These are phyloP conservation scores for Aspergillus ellipticus DNA, from an alignment of 495 filamentous ascomycete genomes.

Conservation along the genomic window DNA sequence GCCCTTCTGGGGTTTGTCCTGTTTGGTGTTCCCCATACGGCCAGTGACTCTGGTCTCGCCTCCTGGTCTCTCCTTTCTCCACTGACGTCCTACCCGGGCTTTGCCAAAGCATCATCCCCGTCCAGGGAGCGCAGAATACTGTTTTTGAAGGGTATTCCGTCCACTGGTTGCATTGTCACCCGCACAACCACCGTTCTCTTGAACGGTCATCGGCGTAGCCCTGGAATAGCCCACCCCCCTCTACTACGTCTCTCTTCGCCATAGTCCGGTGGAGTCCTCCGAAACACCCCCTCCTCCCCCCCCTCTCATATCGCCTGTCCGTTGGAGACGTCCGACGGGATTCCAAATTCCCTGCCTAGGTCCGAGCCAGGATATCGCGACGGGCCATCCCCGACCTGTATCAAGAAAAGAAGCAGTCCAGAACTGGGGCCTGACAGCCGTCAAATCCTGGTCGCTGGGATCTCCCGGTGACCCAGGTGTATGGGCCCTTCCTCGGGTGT, in stretches of 20 bases:
- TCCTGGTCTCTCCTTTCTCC: not conserved
- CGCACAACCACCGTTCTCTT: not conserved
- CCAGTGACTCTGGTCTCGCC: not conserved
- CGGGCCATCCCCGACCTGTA: slow-evolving; percentile 4
- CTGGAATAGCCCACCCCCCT: not conserved
- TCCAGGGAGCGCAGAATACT: not conserved
- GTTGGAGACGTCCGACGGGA: slow-evolving; percentile 15
- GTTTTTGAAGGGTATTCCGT: not conserved
- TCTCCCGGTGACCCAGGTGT: slow-evolving; percentile 28
- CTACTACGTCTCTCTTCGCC: slow-evolving; percentile 5
- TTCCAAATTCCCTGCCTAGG: slow-evolving; percentile 15
- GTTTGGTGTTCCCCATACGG: not conserved
- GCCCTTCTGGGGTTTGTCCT: not conserved
- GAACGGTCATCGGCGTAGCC: not conserved
- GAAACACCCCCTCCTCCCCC: not conserved
- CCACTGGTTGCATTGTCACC: not conserved
- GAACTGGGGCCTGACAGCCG: slow-evolving; percentile 33
- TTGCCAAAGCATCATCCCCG: not conserved
- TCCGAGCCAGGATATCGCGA: not conserved
- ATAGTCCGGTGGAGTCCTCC: slow-evolving; percentile 5
- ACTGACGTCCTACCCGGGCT: slow-evolving; percentile 1
- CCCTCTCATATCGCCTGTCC: slow-evolving; percentile 3
- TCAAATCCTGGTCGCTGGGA: slow-evolving; percentile 36
- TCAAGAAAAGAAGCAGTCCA: slow-evolving; percentile 15
- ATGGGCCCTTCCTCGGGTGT: slow-evolving; percentile 27